Base-by-base conservation (phyloP, 176 grass and related monocot species). In the Ananas comosus region DNA sequence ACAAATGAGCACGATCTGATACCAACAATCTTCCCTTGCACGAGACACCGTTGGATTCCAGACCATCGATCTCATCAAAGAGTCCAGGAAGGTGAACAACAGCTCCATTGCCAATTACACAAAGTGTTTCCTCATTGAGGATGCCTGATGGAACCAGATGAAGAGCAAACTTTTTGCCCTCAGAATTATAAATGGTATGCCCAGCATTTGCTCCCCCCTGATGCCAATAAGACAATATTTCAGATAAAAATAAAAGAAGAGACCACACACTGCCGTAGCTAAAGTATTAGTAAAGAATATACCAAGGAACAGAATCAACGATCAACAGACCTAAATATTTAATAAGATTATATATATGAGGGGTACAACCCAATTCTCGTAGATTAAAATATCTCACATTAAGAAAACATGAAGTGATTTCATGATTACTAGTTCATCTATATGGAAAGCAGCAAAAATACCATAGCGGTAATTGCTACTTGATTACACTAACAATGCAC, bases 101-200 rank as follows among this genome's bases (percentile, higher is more conserved):
- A 71, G 76, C 84, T 65, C 93, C 93, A 71, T 90, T 97, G 66
- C 89, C 93, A 77, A 97, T 83, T 12, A 97, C 86, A 50, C 89
- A 97, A 1, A 83, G 68, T 13, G 89, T 88, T 18, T 87, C 85
- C 57, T 87, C 86, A 77, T 97, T 90, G 53, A 97, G 81, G 53
- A 97, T 97, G 13, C 93, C 93, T 25, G 93, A 97, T 7, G 89
- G 93, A 81, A 97, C 85, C 66, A 97, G 86, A 77, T 97, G 89
- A 8, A 97, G 82, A 3, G 89, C 76, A 25, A 97, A 97, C 53
- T 90, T 97, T 77, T 87, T 92, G 0, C 89, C 93, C 64, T 92
- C 93, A 24, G 93, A 89, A 65, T 97, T 97, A 64, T 97, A 97
- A 74, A 97, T 92, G 42, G 89, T 97, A 69, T 97, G 93, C 11